These are phyloP conservation scores for Podospora sp. DNA, from an alignment of 495 filamentous ascomycete genomes.

Conservation along the genomic window DNA sequence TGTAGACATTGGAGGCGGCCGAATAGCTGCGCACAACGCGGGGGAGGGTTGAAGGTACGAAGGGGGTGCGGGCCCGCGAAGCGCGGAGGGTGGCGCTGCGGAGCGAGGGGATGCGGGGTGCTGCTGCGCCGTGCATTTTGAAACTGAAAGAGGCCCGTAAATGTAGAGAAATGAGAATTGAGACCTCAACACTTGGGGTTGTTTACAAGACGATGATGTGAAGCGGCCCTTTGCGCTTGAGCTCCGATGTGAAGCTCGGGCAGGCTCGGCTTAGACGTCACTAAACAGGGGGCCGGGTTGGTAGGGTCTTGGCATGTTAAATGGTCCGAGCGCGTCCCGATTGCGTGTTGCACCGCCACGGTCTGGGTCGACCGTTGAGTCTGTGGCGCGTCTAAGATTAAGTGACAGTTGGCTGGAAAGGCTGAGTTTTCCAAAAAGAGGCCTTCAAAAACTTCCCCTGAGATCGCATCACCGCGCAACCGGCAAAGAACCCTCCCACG, in stretches of 20 bases:
- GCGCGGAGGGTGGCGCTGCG: slow-evolving; percentile 63
- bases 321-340: neutral
- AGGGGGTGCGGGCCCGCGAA: slow-evolving; percentile 39
- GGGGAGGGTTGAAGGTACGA: slow-evolving; percentile 45
- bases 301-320: neutral
- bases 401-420: neutral
- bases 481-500: neutral
- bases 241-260: neutral
- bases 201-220: neutral
- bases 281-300: neutral
- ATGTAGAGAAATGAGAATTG: neutral
- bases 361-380: neutral
- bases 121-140: neutral
- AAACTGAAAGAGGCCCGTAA: neutral
- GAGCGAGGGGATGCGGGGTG: slow-evolving; percentile 31
- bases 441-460: neutral
- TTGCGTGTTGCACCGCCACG: neutral
- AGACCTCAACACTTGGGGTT: neutral
- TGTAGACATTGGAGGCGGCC: slow-evolving; percentile 63
- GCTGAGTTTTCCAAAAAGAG: neutral
- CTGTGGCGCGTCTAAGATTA: neutral
- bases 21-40: slow-evolving; percentile 59
- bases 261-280: neutral
- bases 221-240: neutral
- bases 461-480: neutral